A percentile compares a stretch with the other conserved stretches of the same genome.
These are phyloP conservation scores for Chaetomidium leptoderma DNA, from an alignment of 495 filamentous ascomycete genomes.

Conservation along the genomic window DNA sequence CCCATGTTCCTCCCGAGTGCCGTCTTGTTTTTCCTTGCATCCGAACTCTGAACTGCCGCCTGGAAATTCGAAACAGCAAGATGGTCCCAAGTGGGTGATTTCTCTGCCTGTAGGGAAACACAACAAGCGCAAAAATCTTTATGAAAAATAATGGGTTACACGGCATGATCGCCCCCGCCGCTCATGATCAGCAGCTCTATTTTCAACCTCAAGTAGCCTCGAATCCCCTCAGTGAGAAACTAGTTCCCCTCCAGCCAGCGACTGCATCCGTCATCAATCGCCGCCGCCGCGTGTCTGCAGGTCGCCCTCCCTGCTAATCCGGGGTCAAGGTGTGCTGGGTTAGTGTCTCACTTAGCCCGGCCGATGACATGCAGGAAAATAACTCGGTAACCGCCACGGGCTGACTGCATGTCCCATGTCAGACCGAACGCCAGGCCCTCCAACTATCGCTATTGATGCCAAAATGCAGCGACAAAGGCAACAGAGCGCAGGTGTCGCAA, in stretches of 20 bases:
- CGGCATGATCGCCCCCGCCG: not conserved
- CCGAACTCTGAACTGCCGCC: not conserved
- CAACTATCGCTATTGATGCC: no score
- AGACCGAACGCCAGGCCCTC: no score
- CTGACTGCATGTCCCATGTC: no score
- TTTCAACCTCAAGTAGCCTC: not conserved
- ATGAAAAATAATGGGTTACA: not conserved
- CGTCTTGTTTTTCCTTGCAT: not conserved
- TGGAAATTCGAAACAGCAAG: not conserved
- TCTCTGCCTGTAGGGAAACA: not conserved
- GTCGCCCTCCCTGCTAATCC: no score
- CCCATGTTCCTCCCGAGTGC: constrained; percentile 1
- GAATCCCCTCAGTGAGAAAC: not conserved
- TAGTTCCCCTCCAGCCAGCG: not conserved
- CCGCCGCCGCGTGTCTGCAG: no score
- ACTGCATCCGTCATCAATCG: not conserved
- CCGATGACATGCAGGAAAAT: not conserved
- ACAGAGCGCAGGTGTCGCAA: no score
- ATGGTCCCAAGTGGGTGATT: not conserved
- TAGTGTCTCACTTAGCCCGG: not conserved
- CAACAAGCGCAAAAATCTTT: not conserved
- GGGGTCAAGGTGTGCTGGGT: no score
- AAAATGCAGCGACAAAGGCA: no score
- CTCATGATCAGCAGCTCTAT: not conserved
- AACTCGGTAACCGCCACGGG: no score